Evolutionary conservation across 441 rosid genomes (phyloP).

Genomic region (Mallotus repandus): DNA sequence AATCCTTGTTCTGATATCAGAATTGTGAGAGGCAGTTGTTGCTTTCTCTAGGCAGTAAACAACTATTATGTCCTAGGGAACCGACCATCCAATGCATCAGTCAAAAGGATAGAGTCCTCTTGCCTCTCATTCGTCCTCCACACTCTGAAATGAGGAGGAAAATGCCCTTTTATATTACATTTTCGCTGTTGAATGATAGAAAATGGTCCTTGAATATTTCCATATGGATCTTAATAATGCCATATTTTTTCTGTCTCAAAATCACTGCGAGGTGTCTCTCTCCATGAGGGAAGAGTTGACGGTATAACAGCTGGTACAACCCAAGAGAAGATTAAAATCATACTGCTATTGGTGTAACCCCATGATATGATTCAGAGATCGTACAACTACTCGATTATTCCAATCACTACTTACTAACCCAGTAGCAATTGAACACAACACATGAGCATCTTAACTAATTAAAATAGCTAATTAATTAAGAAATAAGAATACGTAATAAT

Average conservation of each 20-base stretch:
- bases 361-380: too few relatives aligned
- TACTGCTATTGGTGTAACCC: too few relatives aligned
- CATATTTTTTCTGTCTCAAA: conserved; percentile 81
- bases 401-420: conserved; percentile 18
- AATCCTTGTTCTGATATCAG: conserved; percentile 22
- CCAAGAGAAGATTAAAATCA: too few relatives aligned
- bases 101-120: conserved; percentile 68
- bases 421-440: conserved; percentile 19
- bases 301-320: conserved; percentile 33
- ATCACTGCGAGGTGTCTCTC: conserved; percentile 41
- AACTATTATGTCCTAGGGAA: conserved; percentile 29
- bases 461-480: too few relatives aligned
- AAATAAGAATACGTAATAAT: too few relatives aligned
- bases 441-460: not conserved
- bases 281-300: conserved; percentile 37
- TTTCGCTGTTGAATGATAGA: conserved; percentile 87
- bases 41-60: conserved; percentile 30
- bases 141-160: conserved; percentile 77
- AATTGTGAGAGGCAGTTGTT: conserved; percentile 32
- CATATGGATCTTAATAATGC: conserved; percentile 91
- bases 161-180: conserved; percentile 91
- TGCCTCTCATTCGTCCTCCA: conserved; percentile 51
- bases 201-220: conserved; percentile 93
- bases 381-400: conserved; percentile 11
- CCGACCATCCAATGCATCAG: conserved; percentile 61